Base-by-base conservation (phyloP, 441 rosid genomes). In the Manihot esculenta region DNA sequence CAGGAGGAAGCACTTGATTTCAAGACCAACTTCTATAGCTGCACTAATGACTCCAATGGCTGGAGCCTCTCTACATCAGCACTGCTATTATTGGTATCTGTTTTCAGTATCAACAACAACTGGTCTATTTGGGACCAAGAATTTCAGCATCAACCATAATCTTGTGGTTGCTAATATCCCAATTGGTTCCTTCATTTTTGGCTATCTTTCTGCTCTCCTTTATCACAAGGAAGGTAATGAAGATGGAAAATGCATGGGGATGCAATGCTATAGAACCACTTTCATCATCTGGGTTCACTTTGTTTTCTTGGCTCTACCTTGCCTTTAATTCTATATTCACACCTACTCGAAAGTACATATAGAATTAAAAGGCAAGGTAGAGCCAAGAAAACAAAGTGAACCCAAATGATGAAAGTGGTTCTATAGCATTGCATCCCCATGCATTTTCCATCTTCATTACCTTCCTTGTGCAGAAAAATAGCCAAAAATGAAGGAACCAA, bases 401-500 rank as follows among this genome's bases (percentile, higher is more conserved):
- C 91, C 97, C 97, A 94, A 33, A 85, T 48, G 20, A 91, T 58
- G 63, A 94, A 88, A 76, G 92, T 90, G 17, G 35, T 74, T 58
- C 67, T 76, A 63, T 88, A 94, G 69, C 97, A 94, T 17, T 74
- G 74, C 76, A 73, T 60, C 14, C 97, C 97, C 58, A 83, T 74
- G 80, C 98, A 94, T 64, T 65, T 87, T 12, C 85, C 93, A 15
- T 74, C 77, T 6, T 20, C 75, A 20, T 59, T 47, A 0, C 66
- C 78, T 72, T 80, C 70, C 58, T 73, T 73, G 69, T 41, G 97
- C 97, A 1, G 98, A 97, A 1, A 84, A 41, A 26, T 79, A 85
- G 15, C 98, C 98, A 26, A 85, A 94, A 26, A 78, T 12, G 30
- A 88, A 88, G 24, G 97, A 90, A 0, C 98, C 98, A 0, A 94